Evolutionary conservation across 257 asterid genomes (phyloP), one percentile per base, ranked within the genome.

Genomic region (Solanum ossicruentum): DNA sequence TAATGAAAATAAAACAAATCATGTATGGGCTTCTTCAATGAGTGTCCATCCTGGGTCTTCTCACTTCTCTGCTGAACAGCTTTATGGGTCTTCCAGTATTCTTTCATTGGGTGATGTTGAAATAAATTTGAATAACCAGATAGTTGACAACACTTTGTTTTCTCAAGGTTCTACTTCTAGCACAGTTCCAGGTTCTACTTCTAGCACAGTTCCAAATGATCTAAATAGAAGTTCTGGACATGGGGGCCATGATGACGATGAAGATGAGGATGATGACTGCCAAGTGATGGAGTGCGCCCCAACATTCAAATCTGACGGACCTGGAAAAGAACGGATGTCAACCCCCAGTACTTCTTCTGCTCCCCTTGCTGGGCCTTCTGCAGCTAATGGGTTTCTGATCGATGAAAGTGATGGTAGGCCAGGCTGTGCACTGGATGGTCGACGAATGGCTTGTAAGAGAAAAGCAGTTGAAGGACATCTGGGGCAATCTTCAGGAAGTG

Each of bases 401-500:
- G 91, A 86, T 83, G 93, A 86, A 85, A 86, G 85, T 70, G 96
- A 89, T 82, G 88, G 88, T 63, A 86, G 91, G 82, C 87, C 91
- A 61, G 92, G 91, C 36, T 87, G 85, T 89, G 89, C 96, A 61
- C n/a, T 89, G 80, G 96, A 93, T 71, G 90, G 93, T 52, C 91
- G 87, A 9, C 94, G 95, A 8, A 32, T 87, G 60, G 89, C 99
- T 1, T 91, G 97, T 87, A 96, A 96, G 91, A 92, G 99, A 87
- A 94, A 94, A 86, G 87, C 94, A 81, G 86, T 89, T 41, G 99
- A 94, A 86, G 91, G 85, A 61, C 91, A 88, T 55, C 78, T 45
- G 2, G 97, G 95, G 54, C 99, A 92, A 85, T 89, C 99, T 51
- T 92, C 97, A 54, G 94, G 93, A 80, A 86, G 89, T 61, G 97